Percentiles rank a stretch among this genome's conserved stretches.
Conservation (phyloP, 2,329 filamentous ascomycete genomes). For the Epichloe sibirici region DNA sequence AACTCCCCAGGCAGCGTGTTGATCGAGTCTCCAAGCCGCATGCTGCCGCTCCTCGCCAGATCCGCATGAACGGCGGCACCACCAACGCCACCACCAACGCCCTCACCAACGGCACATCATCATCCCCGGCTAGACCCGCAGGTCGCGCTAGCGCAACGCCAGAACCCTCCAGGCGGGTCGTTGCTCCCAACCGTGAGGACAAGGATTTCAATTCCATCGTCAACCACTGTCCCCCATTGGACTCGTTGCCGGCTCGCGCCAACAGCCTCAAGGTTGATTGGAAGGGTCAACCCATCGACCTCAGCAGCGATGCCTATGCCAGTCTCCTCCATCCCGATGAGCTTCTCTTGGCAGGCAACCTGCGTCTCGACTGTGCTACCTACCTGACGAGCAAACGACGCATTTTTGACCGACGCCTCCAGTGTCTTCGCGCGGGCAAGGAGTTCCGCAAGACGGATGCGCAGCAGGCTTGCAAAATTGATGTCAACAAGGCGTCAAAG, state of each 20-base stretch:
- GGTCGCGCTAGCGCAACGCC: conserved; percentile 33
- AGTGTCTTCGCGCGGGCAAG: conserved; percentile 55
- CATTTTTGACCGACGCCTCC: conserved; percentile 69
- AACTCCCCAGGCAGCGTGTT: conserved; percentile 18
- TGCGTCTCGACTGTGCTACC: conserved; percentile 74
- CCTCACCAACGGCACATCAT: background rate
- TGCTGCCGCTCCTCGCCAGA: conserved; percentile 20
- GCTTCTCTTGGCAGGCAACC: conserved; percentile 59
- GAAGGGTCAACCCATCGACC: conserved; percentile 70
- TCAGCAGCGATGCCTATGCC: conserved; percentile 58
- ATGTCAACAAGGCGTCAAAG: conserved; percentile 94
- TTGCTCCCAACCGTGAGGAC: conserved; percentile 64
- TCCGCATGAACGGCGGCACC: conserved; percentile 18
- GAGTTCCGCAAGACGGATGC: conserved; percentile 92
- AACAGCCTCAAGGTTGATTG: conserved; percentile 75
- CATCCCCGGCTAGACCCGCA: conserved; percentile 15
- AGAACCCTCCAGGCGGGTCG: conserved; percentile 36
- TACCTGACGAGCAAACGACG: conserved; percentile 89
- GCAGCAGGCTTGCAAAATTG: conserved; percentile 94
- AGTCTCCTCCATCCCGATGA: conserved; percentile 69
- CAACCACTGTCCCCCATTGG: conserved; percentile 59
- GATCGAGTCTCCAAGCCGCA: conserved; percentile 26
- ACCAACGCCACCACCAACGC: conserved; percentile 11
- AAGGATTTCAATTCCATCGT: conserved; percentile 63
- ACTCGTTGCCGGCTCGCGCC: conserved; percentile 50